These are phyloP conservation scores for Fusarium graminum DNA, from an alignment of 2,329 filamentous ascomycete genomes.

Conservation along the genomic window DNA sequence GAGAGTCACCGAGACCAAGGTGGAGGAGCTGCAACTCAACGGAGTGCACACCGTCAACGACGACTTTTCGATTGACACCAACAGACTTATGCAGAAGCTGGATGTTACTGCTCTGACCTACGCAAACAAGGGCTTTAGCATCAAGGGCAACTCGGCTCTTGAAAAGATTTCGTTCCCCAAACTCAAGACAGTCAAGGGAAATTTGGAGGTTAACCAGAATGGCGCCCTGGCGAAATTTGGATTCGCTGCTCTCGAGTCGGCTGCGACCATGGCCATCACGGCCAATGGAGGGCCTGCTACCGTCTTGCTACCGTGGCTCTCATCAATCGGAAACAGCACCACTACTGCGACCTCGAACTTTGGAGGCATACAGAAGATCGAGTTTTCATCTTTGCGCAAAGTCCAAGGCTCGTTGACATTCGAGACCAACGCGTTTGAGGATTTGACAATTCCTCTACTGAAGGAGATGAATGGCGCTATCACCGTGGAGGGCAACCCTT, in stretches of 20 bases:
- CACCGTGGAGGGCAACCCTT: constrained; percentile 45
- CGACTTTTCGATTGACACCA: constrained; percentile 47
- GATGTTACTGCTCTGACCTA: constrained; percentile 35
- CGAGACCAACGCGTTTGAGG: constrained; percentile 37
- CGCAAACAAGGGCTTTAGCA: constrained; percentile 41
- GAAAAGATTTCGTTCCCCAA: constrained; percentile 41
- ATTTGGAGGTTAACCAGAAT: constrained; percentile 46
- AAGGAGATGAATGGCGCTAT: constrained; percentile 45
- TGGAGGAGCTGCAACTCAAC: constrained; percentile 37
- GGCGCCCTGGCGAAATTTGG: constrained; percentile 34
- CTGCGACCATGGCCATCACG: constrained; percentile 46
- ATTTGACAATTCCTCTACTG: constrained; percentile 46
- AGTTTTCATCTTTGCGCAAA: constrained; percentile 44
- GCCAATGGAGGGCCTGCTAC: constrained; percentile 40
- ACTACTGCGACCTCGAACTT: constrained; percentile 46
- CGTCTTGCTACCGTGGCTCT: constrained; percentile 41
- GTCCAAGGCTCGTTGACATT: constrained; percentile 46
- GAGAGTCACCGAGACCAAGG: constrained; percentile 43
- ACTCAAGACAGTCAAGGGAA: constrained; percentile 45
- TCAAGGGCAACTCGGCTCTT: constrained; percentile 44
- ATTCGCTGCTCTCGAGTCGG: constrained; percentile 44
- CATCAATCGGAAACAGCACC: constrained; percentile 44
- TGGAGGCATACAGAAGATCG: constrained; percentile 32
- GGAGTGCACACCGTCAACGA: constrained; percentile 45
- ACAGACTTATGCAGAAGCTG: constrained; percentile 39